phyloP scores from a whole-genome alignment of 2,329 filamentous ascomycete species.

The Orbilia blumenaviensis region DNA sequence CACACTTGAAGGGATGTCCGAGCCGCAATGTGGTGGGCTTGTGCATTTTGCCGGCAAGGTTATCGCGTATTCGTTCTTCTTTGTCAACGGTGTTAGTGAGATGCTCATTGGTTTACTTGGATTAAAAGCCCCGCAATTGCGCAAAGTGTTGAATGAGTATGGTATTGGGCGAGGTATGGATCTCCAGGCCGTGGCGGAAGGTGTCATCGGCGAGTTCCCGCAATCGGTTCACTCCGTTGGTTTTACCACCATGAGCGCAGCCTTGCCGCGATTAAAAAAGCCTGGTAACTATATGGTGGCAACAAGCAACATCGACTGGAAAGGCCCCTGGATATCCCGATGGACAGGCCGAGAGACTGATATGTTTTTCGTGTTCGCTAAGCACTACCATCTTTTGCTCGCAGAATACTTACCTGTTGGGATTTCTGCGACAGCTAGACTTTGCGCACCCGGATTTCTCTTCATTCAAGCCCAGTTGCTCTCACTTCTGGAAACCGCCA shows the following conservation, averaged over 20 bases:
- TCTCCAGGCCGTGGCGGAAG: conserved; percentile 58
- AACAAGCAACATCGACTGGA: conserved; percentile 75
- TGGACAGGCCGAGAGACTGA: conserved; percentile 91
- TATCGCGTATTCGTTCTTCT: conserved; percentile 92
- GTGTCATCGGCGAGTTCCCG: conserved; percentile 60
- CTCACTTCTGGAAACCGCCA: conserved; percentile 79
- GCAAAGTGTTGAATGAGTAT: conserved; percentile 76
- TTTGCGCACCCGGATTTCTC: conserved; percentile 78
- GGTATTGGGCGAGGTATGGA: conserved; percentile 68
- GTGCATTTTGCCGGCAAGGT: conserved; percentile 90
- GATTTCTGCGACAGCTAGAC: conserved; percentile 58
- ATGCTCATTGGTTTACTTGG: conserved; percentile 84
- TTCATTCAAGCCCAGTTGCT: conserved; percentile 84
- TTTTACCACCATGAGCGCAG: conserved; percentile 71
- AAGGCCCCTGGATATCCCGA: conserved; percentile 81
- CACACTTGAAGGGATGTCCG: conserved; percentile 87
- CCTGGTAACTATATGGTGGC: conserved; percentile 62
- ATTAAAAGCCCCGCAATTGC: conserved; percentile 73
- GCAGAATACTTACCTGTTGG: conserved; percentile 74
- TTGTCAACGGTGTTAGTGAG: conserved; percentile 85
- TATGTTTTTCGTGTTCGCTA: conserved; percentile 89
- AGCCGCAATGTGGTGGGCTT: conserved; percentile 72
- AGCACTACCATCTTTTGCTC: conserved; percentile 82
- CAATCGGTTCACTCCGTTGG: conserved; percentile 68
- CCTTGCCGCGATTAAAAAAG: conserved; percentile 71